These are phyloP conservation scores for Claviceps lovelessii DNA, from an alignment of 2,329 filamentous ascomycete genomes.

Conservation along the genomic window DNA sequence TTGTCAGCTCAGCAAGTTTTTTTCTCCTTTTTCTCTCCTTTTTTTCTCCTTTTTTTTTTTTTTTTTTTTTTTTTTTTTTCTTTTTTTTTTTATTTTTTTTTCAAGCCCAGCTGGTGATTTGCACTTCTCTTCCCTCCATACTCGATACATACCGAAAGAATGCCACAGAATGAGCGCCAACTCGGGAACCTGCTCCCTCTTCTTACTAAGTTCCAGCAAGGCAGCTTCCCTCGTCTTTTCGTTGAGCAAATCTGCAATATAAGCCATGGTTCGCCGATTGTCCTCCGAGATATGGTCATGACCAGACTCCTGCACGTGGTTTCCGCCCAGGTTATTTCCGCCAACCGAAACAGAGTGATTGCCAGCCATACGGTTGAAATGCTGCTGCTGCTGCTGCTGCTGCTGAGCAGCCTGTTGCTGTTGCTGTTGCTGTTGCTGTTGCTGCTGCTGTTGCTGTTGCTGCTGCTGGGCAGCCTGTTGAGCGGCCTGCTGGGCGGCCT, in stretches of 20 bases:
- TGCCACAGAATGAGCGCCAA: constrained; percentile 95
- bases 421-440: constrained; percentile 28
- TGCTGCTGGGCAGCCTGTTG: constrained; percentile 23
- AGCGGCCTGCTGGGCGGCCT: constrained; percentile 26
- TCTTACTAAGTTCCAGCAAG: constrained; percentile 91
- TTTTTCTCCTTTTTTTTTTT: too few relatives aligned
- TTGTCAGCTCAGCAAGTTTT: not conserved
- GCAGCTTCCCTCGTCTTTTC: constrained; percentile 79
- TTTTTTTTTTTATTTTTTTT: too few relatives aligned
- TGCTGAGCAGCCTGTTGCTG: constrained; percentile 15
- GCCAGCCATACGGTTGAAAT: constrained; percentile 61
- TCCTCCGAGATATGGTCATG: constrained; percentile 71
- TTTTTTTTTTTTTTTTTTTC: too few relatives aligned
- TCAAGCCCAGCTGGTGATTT: not conserved
- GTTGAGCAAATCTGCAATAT: constrained; percentile 83
- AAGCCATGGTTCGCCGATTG: constrained; percentile 81
- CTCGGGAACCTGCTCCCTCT: constrained; percentile 94
- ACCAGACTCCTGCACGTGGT: constrained; percentile 38
- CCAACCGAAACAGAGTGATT: constrained; percentile 42
- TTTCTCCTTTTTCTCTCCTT: too few relatives aligned
- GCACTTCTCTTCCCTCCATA: not conserved
- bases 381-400: constrained; percentile 33
- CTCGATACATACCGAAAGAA: constrained; percentile 63
- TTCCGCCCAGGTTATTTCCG: constrained; percentile 25
- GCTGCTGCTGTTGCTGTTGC: constrained; percentile 17